Conservation (phyloP, 2,329 filamentous ascomycete genomes). For the Alternaria sp. region DNA sequence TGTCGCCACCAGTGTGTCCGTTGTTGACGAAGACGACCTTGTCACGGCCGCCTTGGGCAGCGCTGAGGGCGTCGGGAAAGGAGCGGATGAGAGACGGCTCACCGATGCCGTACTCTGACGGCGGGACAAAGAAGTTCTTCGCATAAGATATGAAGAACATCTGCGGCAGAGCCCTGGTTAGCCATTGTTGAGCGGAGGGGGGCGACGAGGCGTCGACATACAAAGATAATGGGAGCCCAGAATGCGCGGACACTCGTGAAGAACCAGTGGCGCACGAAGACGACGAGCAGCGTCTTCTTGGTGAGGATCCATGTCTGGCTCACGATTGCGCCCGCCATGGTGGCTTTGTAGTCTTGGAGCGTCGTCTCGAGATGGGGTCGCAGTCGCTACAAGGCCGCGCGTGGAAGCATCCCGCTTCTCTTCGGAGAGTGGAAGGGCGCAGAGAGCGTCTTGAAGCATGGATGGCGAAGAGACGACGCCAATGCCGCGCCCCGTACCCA, state of each 20-base stretch:
- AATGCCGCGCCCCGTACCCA: conserved; percentile 14
- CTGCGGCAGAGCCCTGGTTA: conserved; percentile 25
- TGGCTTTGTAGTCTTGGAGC: conserved; percentile 2
- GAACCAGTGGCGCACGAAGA: conserved; percentile 60
- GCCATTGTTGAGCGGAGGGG: neutral
- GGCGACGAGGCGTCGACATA: conserved; percentile 20
- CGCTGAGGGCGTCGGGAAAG: conserved; percentile 67
- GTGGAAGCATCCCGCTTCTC: conserved; percentile 9
- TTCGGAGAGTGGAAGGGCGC: neutral
- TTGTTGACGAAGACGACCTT: conserved; percentile 82
- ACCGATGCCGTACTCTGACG: conserved; percentile 77
- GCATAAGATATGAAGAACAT: conserved; percentile 68
- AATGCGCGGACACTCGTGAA: conserved; percentile 63
- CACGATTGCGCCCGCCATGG: conserved; percentile 46
- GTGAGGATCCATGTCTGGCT: conserved; percentile 64
- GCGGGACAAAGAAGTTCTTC: conserved; percentile 82
- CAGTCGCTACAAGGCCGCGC: neutral
- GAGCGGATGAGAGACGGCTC: conserved; percentile 65
- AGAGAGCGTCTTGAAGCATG: conserved; percentile 1
- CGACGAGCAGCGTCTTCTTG: conserved; percentile 63
- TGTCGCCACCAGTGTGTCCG: conserved; percentile 70
- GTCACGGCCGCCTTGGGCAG: conserved; percentile 65
- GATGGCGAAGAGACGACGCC: conserved; percentile 7
- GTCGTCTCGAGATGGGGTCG: neutral
- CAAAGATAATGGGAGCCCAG: conserved; percentile 62